Percentiles rank a stretch among this genome's conserved stretches.
phyloP scores from a whole-genome alignment of 371 early-diverging fungal species.

The Mortierella sp. region DNA sequence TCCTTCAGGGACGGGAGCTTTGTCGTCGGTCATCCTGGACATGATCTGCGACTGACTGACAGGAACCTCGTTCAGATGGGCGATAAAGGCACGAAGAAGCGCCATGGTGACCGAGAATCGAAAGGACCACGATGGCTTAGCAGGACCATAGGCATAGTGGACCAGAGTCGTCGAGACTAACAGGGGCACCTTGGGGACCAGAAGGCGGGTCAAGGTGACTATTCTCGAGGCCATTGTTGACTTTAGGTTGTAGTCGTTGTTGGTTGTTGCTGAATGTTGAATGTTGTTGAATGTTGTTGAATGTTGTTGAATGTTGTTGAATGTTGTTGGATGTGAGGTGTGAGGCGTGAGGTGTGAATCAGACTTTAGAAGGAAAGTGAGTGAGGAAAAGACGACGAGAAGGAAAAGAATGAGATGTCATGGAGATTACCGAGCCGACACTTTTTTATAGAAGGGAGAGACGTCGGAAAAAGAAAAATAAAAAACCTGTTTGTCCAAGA shows the following conservation, averaged over 20 bases:
- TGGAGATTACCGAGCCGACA: background rate
- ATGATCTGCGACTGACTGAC: conserved; percentile 35
- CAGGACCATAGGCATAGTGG: conserved; percentile 43
- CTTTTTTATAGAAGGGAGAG: background rate
- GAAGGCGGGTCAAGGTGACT: background rate
- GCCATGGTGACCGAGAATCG: conserved; percentile 35
- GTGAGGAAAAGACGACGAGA: background rate
- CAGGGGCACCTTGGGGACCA: conserved; percentile 44
- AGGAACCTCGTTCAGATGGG: conserved; percentile 42
- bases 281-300: background rate
- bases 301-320: background rate
- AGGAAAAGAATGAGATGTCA: background rate
- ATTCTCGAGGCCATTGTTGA: background rate
- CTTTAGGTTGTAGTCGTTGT: background rate
- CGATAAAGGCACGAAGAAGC: conserved; percentile 30
- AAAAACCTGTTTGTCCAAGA: conserved; percentile 2
- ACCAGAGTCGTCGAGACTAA: conserved; percentile 31
- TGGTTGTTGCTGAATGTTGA: background rate
- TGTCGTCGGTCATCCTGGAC: conserved; percentile 30
- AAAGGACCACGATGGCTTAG: conserved; percentile 44
- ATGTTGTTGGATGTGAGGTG: no score
- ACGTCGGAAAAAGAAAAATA: background rate
- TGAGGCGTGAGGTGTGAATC: background rate
- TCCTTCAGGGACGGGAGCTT: conserved; percentile 26
- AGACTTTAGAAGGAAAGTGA: background rate